Conservation (phyloP, 331 rosid species). For the Cydonia oblonga region DNA sequence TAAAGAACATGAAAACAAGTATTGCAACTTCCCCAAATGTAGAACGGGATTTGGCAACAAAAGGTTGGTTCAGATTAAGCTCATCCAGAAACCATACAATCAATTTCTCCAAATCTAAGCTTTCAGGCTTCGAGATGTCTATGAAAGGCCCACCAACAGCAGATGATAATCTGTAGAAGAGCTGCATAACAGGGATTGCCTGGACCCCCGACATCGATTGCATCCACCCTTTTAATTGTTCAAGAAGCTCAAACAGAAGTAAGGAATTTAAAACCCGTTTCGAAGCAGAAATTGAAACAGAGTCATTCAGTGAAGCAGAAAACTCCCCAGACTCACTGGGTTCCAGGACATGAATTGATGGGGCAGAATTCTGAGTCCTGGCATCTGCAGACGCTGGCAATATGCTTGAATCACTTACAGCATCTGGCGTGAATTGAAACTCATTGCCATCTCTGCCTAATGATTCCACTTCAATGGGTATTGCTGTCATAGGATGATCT, state of each 20-base stretch:
- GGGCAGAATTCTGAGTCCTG: conserved; percentile 54
- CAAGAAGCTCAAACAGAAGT: conserved; percentile 86
- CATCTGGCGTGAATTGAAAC: conserved; percentile 75
- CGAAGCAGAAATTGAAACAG: conserved; percentile 87
- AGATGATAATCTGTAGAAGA: conserved; percentile 93
- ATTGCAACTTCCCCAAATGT: conserved; percentile 92
- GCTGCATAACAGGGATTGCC: conserved; percentile 95
- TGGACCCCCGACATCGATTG: conserved; percentile 66
- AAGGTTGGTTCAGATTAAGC: conserved; percentile 65
- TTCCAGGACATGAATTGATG: conserved; percentile 89
- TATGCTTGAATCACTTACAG: conserved; percentile 46
- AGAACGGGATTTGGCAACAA: conserved; percentile 52
- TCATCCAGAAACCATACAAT: conserved; percentile 95
- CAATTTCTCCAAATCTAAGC: conserved; percentile 71
- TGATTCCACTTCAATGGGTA: conserved; percentile 95
- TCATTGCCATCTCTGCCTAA: conserved; percentile 80
- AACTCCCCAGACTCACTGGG: conserved; percentile 83
- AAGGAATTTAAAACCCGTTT: conserved; percentile 77
- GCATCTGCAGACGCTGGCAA: conserved; percentile 45
- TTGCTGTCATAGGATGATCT: conserved; percentile 98
- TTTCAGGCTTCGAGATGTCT: conserved; percentile 67
- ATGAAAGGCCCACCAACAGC: conserved; percentile 95
- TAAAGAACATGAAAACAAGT: conserved; percentile 89
- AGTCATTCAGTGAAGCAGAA: conserved; percentile 62
- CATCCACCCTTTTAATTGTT: conserved; percentile 97